Base-by-base conservation (phyloP, 2,329 filamentous ascomycete species). In the Neurospora sp. region DNA sequence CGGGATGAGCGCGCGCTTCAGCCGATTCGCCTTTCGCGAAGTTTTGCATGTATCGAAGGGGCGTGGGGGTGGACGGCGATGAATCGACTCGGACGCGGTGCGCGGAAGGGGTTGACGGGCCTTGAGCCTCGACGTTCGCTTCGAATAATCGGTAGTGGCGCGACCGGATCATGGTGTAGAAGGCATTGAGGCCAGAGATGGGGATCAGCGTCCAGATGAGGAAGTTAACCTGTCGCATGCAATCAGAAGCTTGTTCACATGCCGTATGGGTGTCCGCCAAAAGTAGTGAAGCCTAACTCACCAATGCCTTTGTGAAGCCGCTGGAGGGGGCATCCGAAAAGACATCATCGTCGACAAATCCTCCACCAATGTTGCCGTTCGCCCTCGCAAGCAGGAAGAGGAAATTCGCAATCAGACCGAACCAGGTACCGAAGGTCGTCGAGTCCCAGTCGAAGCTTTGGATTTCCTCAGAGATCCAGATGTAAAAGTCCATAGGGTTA, bases 71-170 rank as follows among this genome's bases (percentile, higher is more conserved):
- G 9, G 88, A 84, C 0, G 93, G 93, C 4, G 91, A 92, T 1
- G 93, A 95, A 78, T 97, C 90, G 15, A 98, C 93, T 68, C 91
- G 90, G 7, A 99, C 96, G 72, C 96, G 90, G 72, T 90, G 91
- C 6, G 93, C 96, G 8, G 93, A 97, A 1, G 93, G 91, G 0
- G 96, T 98, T 23, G 87, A 73, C 85, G 4, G 91, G 91, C 33
- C 74, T 15, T 87, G 82, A 67, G 87, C 84, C 70, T 98, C 93
- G 73, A 98, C 91, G 43, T 90, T 89, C 73, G 89, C 90, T 80
- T 97, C 93, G 80, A 99, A 99, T 38, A 99, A 85, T 74, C 96
- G 90, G 82, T 99, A 99, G 76, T 92, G 89, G 71, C 93, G 90
- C 76, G 89, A 93, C 75, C 93, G 90, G 69, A 86, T 87, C 78